Base-by-base conservation (phyloP, 495 filamentous ascomycete species). In the Neurospora sp. region DNA sequence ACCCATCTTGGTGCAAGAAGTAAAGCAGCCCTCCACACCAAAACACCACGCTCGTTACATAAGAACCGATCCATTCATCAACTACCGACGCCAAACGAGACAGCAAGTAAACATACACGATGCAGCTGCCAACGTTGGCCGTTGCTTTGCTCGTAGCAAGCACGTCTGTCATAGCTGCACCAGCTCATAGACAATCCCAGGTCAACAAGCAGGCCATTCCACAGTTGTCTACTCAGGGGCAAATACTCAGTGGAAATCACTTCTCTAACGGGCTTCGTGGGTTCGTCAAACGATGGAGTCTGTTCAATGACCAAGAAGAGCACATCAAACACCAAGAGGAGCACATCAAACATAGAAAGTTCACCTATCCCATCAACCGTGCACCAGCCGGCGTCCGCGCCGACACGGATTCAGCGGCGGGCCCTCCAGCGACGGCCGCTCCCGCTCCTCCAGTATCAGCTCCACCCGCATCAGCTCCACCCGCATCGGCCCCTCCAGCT, bases 351-450 rank as follows among this genome's bases (percentile, higher is more conserved):
- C 54, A 34, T 36, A 28, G 54, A 5, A 62, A 62, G 54, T 66
- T 66, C 6, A 66, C 54, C 11, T 66, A 66, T 66, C 54, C 54
- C 54, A 66, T 66, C 28, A 66, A 66, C 7, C 54, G 54, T 66
- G 28, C 28, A 31, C 54, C 54, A 9, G 54, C 54, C 28, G 54
- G 34, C 5, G 15, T 62, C 6, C 54, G 54, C 54, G 54, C 54
- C 24, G 54, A 62, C 13, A 62, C 54, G 2, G 54, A 62, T 4
- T 34, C 54, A 34, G 54, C 54, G 28, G 28, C 54, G 54, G 54
- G 13, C 13, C 54, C 54, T 17, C 54, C 54, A 3, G 54, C 54
- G 15, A 66, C 54, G 24, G 48, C n/a, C n/a, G n/a, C n/a, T n/a
- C n/a, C n/a, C n/a, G n/a, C 48, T 59, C 48, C 48, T 17, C 48